phyloP scores from a whole-genome alignment of 2,329 filamentous ascomycete genomes.

The Emmonsiellopsis sp. region DNA sequence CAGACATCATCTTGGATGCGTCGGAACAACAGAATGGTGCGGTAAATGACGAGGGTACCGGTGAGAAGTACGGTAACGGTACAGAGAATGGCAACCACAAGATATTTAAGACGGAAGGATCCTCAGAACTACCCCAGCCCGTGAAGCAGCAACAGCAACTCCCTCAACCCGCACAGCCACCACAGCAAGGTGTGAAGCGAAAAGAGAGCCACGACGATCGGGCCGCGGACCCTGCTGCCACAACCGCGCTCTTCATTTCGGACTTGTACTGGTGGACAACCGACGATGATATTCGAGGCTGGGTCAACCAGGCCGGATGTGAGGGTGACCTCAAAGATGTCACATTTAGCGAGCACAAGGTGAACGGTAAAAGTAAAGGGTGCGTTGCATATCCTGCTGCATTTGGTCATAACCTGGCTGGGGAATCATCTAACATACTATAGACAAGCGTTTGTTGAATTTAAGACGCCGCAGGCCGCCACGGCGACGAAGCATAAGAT shows the following conservation, averaged over 20 bases:
- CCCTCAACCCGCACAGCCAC: constrained; percentile 34
- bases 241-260: constrained; percentile 69
- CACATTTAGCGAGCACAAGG: constrained; percentile 96
- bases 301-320: constrained; percentile 67
- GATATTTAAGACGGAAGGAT: constrained; percentile 14
- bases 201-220: constrained; percentile 50
- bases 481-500: constrained; percentile 77
- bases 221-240: constrained; percentile 50
- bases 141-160: constrained; percentile 17
- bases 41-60: constrained; percentile 13
- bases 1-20: constrained; percentile 31
- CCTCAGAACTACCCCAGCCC: constrained; percentile 12
- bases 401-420: background rate
- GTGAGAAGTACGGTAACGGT: constrained; percentile 18
- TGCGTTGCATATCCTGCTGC: constrained; percentile 40
- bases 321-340: constrained; percentile 85
- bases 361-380: constrained; percentile 98
- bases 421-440: background rate
- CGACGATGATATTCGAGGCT: constrained; percentile 87
- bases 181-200: constrained; percentile 52
- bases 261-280: constrained; percentile 96
- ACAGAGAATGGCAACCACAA: constrained; percentile 19
- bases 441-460: constrained; percentile 74
- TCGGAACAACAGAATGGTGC: constrained; percentile 24
- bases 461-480: constrained; percentile 72